Evolutionary conservation across 129 eudicot genomes (phyloP).

Genomic region (Chrysanthemum lavandulifolium): DNA sequence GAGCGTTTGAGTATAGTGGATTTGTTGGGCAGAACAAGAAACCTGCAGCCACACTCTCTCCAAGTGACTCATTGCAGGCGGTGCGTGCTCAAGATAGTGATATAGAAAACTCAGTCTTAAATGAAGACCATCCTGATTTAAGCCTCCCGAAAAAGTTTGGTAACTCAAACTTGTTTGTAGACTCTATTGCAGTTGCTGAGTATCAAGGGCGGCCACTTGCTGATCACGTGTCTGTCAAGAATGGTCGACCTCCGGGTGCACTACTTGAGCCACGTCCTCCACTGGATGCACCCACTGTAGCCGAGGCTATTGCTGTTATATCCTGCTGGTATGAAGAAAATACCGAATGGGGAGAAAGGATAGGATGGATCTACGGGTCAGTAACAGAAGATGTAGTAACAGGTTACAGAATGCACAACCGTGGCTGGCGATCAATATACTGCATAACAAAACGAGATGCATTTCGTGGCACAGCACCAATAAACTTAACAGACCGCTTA

Average conservation of each 20-base stretch:
- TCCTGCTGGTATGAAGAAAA: conserved; percentile 95
- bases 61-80: conserved; percentile 28
- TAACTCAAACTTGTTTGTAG: conserved; percentile 69
- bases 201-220: conserved; percentile 94
- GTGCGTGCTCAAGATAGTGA: conserved; percentile 43
- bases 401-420: conserved; percentile 93
- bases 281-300: conserved; percentile 84
- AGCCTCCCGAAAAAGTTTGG: conserved; percentile 73
- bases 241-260: conserved; percentile 94
- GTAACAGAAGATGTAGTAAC: conserved; percentile 91
- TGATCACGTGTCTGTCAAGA: conserved; percentile 69
- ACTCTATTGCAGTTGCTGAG: conserved; percentile 79
- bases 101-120: conserved; percentile 33
- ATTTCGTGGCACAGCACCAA: conserved; percentile 82
- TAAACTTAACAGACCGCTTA: conserved; percentile 51
- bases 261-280: conserved; percentile 67
- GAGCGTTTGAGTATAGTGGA: conserved; percentile 66
- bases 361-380: conserved; percentile 92
- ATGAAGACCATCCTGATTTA: conserved; percentile 70
- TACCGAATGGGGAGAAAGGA: conserved; percentile 90
- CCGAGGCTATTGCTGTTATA: conserved; percentile 89
- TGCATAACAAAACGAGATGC: conserved; percentile 91
- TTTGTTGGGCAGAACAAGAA: conserved; percentile 59
- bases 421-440: conserved; percentile 89
- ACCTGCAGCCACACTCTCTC: conserved; percentile 37